phyloP scores from a whole-genome alignment of 1,139 yeast genomes.

The Geotrichum bryndzae region DNA sequence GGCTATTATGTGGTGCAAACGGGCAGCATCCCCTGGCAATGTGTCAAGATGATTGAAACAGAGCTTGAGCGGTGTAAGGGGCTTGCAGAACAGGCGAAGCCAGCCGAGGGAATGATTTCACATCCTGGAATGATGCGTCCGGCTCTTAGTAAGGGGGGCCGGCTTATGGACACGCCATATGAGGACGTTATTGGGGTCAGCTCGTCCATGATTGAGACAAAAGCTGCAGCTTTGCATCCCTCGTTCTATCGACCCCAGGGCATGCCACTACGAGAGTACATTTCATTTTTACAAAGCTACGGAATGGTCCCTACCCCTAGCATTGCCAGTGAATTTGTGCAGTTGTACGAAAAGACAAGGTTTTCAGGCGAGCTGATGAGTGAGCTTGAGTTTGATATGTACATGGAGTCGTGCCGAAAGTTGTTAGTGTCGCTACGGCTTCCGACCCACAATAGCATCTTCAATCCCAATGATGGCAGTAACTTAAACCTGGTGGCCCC shows the following conservation, averaged over 20 bases:
- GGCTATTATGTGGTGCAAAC: slow-evolving; percentile 63
- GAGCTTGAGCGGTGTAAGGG: slow-evolving; percentile 45
- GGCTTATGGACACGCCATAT: slow-evolving; percentile 52
- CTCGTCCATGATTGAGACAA: slow-evolving; percentile 36
- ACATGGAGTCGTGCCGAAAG: slow-evolving; percentile 45
- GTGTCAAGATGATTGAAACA: slow-evolving; percentile 39
- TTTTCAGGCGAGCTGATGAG: slow-evolving; percentile 60
- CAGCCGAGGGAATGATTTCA: slow-evolving; percentile 41
- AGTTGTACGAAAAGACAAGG: slow-evolving; percentile 62
- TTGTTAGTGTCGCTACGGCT: slow-evolving; percentile 19
- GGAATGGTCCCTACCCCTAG: slow-evolving; percentile 23
- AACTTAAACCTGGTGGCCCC: neutral
- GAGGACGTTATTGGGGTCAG: slow-evolving; percentile 50
- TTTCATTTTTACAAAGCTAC: slow-evolving; percentile 37
- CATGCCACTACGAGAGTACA: slow-evolving; percentile 48
- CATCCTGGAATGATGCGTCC: slow-evolving; percentile 59
- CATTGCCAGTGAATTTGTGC: slow-evolving; percentile 40
- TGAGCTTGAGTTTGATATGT: slow-evolving; percentile 54
- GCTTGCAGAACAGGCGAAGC: slow-evolving; percentile 48
- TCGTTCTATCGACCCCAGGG: slow-evolving; percentile 37
- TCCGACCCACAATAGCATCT: neutral
- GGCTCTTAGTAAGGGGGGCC: slow-evolving; percentile 33
- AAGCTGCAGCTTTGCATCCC: slow-evolving; percentile 44
- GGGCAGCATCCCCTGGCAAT: slow-evolving; percentile 55
- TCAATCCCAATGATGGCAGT: neutral